A percentile compares a stretch with the other conserved stretches of the same genome.
phyloP scores from a whole-genome alignment of 441 rosid genomes.

The Isatis lusitanica region DNA sequence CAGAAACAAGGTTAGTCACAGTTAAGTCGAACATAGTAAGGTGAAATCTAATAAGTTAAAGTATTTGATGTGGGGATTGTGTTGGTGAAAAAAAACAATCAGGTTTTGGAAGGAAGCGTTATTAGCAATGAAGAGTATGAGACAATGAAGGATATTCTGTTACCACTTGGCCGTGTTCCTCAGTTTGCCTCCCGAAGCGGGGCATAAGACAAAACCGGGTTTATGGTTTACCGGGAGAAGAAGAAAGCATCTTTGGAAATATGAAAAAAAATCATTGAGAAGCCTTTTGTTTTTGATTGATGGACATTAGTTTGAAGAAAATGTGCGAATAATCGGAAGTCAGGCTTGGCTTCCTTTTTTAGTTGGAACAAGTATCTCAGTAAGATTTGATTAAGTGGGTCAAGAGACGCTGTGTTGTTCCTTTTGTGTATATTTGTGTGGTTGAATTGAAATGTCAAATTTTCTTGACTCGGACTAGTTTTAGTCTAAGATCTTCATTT shows the following conservation, averaged over 20 bases:
- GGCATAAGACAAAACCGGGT: slow-evolving; percentile 34
- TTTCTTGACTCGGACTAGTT: not conserved
- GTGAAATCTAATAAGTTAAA: not conserved
- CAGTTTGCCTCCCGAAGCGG: slow-evolving; percentile 62
- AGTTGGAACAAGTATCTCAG: not conserved
- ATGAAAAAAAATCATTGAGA: not conserved
- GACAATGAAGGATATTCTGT: slow-evolving; percentile 68
- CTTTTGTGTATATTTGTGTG: not conserved
- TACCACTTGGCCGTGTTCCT: slow-evolving; percentile 81
- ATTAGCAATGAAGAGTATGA: slow-evolving; percentile 75
- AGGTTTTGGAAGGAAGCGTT: slow-evolving; percentile 72
- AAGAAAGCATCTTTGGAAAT: not conserved
- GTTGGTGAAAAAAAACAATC: slow-evolving; percentile 24
- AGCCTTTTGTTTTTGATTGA: not conserved
- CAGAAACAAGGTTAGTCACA: slow-evolving; percentile 58
- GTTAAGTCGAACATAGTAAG: slow-evolving; percentile 29
- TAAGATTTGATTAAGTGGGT: not conserved
- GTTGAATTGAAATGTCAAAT: slow-evolving; percentile 32
- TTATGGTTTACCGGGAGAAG: not conserved
- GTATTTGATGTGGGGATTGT: slow-evolving; percentile 6
- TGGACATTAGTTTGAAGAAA: not conserved
- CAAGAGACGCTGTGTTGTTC: not conserved
- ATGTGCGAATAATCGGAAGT: not conserved
- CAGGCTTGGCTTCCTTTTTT: slow-evolving; percentile 3
- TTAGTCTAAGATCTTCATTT: slow-evolving; percentile 8